A percentile compares a stretch with the other conserved stretches of the same genome.
phyloP scores from a whole-genome alignment of 1,284 basidiomycete species.

The Erythrobasidium hasegawianum region DNA sequence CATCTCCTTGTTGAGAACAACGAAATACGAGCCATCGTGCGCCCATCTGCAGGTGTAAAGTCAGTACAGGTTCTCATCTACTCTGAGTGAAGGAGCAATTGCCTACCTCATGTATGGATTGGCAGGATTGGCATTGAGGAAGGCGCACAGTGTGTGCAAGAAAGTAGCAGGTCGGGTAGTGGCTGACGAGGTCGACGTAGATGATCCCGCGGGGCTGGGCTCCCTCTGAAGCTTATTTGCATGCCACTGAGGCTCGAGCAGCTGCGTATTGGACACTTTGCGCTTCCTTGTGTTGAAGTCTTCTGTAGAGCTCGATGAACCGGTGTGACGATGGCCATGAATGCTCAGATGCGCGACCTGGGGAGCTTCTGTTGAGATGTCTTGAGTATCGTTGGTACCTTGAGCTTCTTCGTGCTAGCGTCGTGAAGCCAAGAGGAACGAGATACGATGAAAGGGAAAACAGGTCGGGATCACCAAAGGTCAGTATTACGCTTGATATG shows the following conservation, averaged over 20 bases:
- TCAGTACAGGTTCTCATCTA: no score
- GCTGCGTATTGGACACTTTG: neutral
- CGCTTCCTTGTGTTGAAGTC: neutral
- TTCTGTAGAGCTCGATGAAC: no score
- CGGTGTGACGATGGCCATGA: neutral
- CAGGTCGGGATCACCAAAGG: no score
- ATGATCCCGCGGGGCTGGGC: conserved; percentile 5
- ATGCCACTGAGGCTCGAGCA: conserved; percentile 20
- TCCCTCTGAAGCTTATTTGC: neutral
- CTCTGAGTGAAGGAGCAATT: no score
- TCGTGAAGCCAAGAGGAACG: no score
- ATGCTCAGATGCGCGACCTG: no score
- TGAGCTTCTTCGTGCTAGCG: no score
- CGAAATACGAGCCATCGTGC: conserved; percentile 18
- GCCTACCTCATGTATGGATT: conserved; percentile 45
- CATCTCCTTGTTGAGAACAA: conserved; percentile 15
- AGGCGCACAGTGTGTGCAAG: conserved; percentile 21
- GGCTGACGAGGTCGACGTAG: conserved; percentile 1
- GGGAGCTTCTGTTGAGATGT: no score
- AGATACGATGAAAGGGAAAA: no score
- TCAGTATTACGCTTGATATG: no score
- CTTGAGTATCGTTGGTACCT: no score
- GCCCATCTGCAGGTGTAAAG: conserved; percentile 20
- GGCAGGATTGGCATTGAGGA: conserved; percentile 32
- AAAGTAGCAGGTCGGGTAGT: conserved; percentile 20